Conservation (phyloP, 1,284 basidiomycete genomes). For the Salmacisia buchloeana region DNA sequence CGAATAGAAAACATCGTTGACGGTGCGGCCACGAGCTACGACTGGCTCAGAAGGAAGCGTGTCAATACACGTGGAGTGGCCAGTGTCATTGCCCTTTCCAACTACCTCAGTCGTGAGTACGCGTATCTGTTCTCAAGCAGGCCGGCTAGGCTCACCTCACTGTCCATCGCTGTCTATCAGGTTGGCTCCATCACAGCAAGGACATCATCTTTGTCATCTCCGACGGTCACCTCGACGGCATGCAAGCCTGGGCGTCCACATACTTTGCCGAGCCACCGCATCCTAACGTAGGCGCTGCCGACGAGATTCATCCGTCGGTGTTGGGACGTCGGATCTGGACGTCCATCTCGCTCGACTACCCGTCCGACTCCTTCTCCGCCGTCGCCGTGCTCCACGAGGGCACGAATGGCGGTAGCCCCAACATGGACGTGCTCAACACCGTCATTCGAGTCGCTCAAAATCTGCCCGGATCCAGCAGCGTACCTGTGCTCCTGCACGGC, state of each 20-base stretch:
- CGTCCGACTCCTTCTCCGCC: constrained; percentile 90
- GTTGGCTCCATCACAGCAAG: constrained; percentile 25
- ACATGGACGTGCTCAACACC: constrained; percentile 88
- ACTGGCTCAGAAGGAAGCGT: constrained; percentile 50
- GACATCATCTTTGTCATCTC: constrained; percentile 85
- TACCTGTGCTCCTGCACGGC: constrained; percentile 72
- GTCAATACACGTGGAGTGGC: constrained; percentile 82
- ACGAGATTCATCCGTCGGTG: not conserved
- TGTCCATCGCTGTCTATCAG: not conserved
- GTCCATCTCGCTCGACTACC: constrained; percentile 88
- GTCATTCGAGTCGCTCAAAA: constrained; percentile 67
- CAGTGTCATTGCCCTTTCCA: constrained; percentile 72
- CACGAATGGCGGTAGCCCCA: constrained; percentile 85
- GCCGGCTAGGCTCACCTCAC: constrained; percentile 16
- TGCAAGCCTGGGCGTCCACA: constrained; percentile 79
- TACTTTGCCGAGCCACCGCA: constrained; percentile 68
- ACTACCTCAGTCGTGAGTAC: constrained; percentile 71
- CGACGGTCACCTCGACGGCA: constrained; percentile 81
- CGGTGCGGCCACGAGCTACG: constrained; percentile 45
- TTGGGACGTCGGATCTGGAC: constrained; percentile 67
- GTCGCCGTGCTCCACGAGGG: constrained; percentile 91
- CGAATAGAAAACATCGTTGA: too few relatives aligned
- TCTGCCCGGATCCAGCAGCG: constrained; percentile 57
- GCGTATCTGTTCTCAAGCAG: constrained; percentile 10
- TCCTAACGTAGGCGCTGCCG: not conserved